Evolutionary conservation across 2,329 filamentous ascomycete genomes (phyloP).

Genomic region (Fusarium floridanum): DNA sequence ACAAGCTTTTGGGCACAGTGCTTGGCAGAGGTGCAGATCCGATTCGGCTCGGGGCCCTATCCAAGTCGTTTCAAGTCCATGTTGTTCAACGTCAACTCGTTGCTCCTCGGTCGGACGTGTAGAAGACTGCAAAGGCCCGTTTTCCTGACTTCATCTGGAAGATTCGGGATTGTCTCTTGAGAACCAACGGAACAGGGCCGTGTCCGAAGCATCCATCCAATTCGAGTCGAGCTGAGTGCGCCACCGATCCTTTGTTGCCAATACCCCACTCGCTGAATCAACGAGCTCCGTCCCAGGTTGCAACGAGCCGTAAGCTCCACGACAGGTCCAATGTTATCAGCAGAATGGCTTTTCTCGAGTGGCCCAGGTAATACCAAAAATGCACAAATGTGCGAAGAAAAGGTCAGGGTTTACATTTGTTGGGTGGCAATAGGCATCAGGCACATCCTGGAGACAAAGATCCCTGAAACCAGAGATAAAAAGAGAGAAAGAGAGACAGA

Average conservation of each 20-base stretch:
- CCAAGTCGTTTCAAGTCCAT: background rate
- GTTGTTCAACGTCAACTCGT: background rate
- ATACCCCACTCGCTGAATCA: conserved; percentile 1
- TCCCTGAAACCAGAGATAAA: conserved; percentile 27
- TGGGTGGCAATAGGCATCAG: background rate
- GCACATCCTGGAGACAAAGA: conserved; percentile 5
- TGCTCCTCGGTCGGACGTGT: too few relatives aligned
- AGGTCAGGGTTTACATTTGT: background rate
- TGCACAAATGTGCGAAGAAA: background rate
- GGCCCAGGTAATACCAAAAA: background rate
- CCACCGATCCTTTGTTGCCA: conserved; percentile 3
- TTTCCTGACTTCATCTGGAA: background rate
- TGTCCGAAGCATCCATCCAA: background rate
- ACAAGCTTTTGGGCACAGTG: conserved; percentile 40
- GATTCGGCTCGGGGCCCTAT: conserved; percentile 18
- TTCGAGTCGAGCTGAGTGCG: background rate
- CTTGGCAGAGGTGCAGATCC: conserved; percentile 41
- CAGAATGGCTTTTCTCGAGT: background rate
- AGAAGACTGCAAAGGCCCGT: background rate
- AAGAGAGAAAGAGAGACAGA: conserved; percentile 8
- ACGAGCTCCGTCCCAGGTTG: background rate
- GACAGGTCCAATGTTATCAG: background rate
- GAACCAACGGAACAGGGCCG: background rate
- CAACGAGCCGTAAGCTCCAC: background rate
- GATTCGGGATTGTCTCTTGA: background rate